Base-by-base conservation (phyloP, 2,329 filamentous ascomycete genomes). In the Aspergillus unguis region DNA sequence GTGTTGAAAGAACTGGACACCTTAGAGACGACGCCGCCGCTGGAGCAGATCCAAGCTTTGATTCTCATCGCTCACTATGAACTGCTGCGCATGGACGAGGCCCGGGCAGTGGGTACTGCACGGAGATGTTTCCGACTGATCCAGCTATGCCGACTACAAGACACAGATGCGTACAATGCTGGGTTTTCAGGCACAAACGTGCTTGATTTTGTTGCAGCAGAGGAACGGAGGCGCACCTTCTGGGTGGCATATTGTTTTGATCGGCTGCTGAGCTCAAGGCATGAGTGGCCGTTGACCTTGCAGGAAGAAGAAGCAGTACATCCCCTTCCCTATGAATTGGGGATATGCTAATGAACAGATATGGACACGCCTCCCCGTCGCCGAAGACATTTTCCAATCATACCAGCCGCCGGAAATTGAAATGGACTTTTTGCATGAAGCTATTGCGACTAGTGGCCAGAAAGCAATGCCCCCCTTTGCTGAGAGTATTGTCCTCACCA, bases 211-310 rank as follows among this genome's bases (percentile, higher is more conserved):
- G n/a, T 32, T 3, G 6, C 9, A 3, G 26, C 31, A 2, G 50
- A 52, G 50, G 50, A 52, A 36, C 41, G 11, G 23, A 33, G 43
- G 6, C 11, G 50, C 3, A 52, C 50, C 6, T 47, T 52, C 17
- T 52, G 50, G 50, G 25, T 52, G 0, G 50, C 50, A 2, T 52
- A 47, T 25, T 52, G 43, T 25, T 33, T 52, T 3, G 50, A 52
- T 43, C 43, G 50, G 6, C 36, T 52, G 6, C 29, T 52, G 10
- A 35, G 32, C 11, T 33, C n/a, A 3, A 36, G 36, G 11, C 29
- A 46, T 8, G 17, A 47, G 26, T 35, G 43, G 43, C 43, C 43
- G 31, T 23, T 52, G 25, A 52, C 43, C 0, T 11, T 52, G 5
- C 26, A 45, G 25, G 48, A 51, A 7, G 41, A 51, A 31, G 42